phyloP scores from a whole-genome alignment of 73 alveolate species.

The Paramecium biaurelia region DNA sequence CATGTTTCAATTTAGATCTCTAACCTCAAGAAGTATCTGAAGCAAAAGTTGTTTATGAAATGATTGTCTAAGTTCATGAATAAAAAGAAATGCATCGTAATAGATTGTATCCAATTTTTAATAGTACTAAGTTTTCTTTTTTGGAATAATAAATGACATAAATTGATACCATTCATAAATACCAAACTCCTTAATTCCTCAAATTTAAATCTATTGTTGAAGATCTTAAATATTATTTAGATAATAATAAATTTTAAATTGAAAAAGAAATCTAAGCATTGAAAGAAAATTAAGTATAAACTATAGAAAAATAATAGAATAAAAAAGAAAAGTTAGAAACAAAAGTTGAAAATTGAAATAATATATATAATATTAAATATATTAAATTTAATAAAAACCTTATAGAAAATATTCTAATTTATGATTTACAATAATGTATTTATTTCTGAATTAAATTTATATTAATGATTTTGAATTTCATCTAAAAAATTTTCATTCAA shows the following conservation, averaged over 20 bases:
- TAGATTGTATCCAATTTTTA: not conserved
- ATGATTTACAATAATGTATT: not conserved
- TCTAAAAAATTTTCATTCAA: not conserved
- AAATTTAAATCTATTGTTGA: conserved; percentile 10
- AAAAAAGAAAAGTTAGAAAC: not conserved
- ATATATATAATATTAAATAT: not conserved
- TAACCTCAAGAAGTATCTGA: not conserved
- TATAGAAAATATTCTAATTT: no score
- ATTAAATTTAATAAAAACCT: no score
- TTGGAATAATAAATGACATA: not conserved
- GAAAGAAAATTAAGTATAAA: not conserved
- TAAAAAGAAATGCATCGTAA: not conserved
- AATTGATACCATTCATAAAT: not conserved
- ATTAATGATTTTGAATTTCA: not conserved
- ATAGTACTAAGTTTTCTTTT: not conserved
- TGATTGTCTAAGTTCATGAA: not conserved
- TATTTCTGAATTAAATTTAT: not conserved
- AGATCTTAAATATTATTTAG: not conserved
- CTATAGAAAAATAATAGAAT: not conserved
- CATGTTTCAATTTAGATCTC: not conserved
- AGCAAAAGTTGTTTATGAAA: not conserved
- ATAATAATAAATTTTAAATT: not conserved
- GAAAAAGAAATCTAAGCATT: not conserved
- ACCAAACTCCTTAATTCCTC: not conserved
- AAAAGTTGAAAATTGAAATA: not conserved